These are phyloP conservation scores for Teratosphaeria gauchensis DNA, from an alignment of 2,329 filamentous ascomycete species.

Conservation along the genomic window DNA sequence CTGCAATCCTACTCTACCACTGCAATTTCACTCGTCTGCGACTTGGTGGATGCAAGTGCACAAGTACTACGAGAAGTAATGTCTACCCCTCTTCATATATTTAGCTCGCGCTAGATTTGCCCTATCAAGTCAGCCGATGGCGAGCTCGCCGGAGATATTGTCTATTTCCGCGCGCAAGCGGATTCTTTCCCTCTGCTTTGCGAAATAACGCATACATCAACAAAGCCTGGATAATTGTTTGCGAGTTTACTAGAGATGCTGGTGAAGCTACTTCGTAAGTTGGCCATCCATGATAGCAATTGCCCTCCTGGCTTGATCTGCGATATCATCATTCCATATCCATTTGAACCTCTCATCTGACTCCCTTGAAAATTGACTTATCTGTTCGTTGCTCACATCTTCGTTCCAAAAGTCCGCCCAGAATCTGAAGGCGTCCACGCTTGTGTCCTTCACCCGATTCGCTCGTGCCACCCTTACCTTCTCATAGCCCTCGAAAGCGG, in stretches of 20 bases:
- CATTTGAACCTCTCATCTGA: conserved; percentile 10
- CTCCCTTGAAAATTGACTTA: conserved; percentile 10
- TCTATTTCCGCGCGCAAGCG: background rate
- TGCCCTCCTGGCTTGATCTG: background rate
- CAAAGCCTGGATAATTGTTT: no score
- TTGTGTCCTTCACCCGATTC: conserved; percentile 9
- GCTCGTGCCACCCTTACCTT: conserved; percentile 11
- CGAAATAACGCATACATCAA: background rate
- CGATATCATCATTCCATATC: conserved; percentile 19
- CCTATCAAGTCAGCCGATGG: background rate
- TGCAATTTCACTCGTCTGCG: background rate
- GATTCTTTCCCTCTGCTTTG: background rate
- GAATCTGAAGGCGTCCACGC: conserved; percentile 7
- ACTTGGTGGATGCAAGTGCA: background rate
- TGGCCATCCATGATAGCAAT: background rate
- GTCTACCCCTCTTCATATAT: background rate
- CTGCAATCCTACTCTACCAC: background rate
- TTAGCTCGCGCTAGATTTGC: background rate
- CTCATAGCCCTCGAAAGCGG: conserved; percentile 13
- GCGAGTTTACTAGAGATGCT: background rate
- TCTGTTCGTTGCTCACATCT: conserved; percentile 9
- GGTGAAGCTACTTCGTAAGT: background rate
- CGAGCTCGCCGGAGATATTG: background rate
- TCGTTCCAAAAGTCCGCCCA: conserved; percentile 10
- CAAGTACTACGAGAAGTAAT: background rate